Percentiles rank a stretch among this genome's conserved stretches.
Conservation (phyloP, 2,329 filamentous ascomycete genomes). For the Westerdykella aurantiaca region DNA sequence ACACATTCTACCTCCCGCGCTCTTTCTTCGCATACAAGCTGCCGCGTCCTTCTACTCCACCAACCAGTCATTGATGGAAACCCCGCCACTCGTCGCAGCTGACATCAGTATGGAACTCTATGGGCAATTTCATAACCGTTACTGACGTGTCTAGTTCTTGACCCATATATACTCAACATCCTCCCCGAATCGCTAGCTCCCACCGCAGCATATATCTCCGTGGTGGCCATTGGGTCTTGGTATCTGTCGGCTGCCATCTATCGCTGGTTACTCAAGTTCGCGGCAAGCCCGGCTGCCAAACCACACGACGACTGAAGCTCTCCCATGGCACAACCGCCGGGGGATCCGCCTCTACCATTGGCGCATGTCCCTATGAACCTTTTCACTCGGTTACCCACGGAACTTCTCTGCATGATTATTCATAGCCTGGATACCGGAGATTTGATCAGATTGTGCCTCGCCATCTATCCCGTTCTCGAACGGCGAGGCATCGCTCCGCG, state of each 20-base stretch:
- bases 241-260: slow-evolving; percentile 45
- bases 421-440: slow-evolving; percentile 36
- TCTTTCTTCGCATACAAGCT: slow-evolving; percentile 69
- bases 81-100: slow-evolving; percentile 66
- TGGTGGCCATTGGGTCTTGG: slow-evolving; percentile 53
- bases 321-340: slow-evolving; percentile 1
- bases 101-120: slow-evolving; percentile 55
- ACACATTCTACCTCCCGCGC: slow-evolving; percentile 14
- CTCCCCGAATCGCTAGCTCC: slow-evolving; percentile 72
- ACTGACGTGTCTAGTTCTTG: slow-evolving; percentile 55
- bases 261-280: slow-evolving; percentile 23
- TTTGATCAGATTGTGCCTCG: slow-evolving; percentile 44
- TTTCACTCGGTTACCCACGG: slow-evolving; percentile 36
- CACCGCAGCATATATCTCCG: slow-evolving; percentile 61
- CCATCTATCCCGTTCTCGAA: slow-evolving; percentile 42
- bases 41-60: slow-evolving; percentile 81
- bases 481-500: slow-evolving; percentile 30
- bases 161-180: slow-evolving; percentile 75
- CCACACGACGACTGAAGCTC: slow-evolving; percentile 28
- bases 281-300: slow-evolving; percentile 18
- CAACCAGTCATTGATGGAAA: slow-evolving; percentile 66
- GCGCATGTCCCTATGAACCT: slow-evolving; percentile 8
- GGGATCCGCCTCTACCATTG: slow-evolving; percentile 7
- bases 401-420: slow-evolving; percentile 45
- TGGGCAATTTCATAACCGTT: not conserved